Base-by-base conservation (phyloP, 1,139 yeast species). In the Saccharomyces pastorianus region DNA sequence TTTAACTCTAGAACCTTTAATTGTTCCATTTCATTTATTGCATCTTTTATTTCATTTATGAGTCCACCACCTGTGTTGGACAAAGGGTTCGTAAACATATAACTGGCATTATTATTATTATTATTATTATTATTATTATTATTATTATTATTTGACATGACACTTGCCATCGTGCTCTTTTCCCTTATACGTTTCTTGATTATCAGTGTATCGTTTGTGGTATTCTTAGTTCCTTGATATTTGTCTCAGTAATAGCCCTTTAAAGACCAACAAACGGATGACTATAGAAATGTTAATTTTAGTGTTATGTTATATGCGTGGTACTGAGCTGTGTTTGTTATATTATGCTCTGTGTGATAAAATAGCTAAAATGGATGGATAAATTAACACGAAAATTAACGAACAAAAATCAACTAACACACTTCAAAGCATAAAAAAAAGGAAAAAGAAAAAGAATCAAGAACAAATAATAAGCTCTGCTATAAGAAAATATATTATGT, bases 1-100 rank as follows among this genome's bases (percentile, higher is more conserved):
- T 80, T 83, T 58, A 77, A 70, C 54, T 69, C 73, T 0, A 67
- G 50, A 2, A 68, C 71, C 51, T 61, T 62, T 23, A 68, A 54
- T 14, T 54, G 54, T 50, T 60, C 63, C 58, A 67, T 60, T 42
- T 57, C 59, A 4, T 55, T 53, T 23, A 62, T 56, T 3, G 62
- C 62, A 26, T 58, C 58, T 20, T 60, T 60, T 29, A 67, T 64
- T 50, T 67, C 71, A 28, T 56, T 60, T 42, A 59, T 61, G 47
- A 61, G 54, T 20, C 64, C 64, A 31, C 61, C 56, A 25, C 58
- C 54, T 26, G 54, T 34, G 25, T 53, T 47, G 32, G 46, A 27
- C 29, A 55, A 46, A 13, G 52, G 52, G 46, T 31, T 56, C n/a
- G 55, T 48, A 23, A 46, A 26, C 28, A 27, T 46, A 23, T 46